Evolutionary conservation across 768 basidiomycete genomes (phyloP).

Genomic region (Strobilomyces echinocephalus): DNA sequence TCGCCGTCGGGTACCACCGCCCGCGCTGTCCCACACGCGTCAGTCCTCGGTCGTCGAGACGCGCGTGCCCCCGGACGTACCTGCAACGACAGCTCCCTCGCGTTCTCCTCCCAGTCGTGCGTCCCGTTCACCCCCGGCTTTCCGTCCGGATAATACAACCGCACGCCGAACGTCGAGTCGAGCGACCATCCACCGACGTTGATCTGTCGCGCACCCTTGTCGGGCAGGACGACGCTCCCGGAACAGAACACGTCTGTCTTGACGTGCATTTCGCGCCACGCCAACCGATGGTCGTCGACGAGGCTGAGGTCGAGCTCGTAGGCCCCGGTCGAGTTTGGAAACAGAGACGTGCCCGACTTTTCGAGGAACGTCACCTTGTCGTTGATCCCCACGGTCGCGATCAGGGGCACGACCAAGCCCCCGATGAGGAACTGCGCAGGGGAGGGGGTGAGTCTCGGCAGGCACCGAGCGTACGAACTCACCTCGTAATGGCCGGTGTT

Average conservation of each 20-base stretch:
- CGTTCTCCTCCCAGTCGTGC: conserved; percentile 78
- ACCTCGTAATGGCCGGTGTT: conserved; percentile 72
- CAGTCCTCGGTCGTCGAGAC: neutral
- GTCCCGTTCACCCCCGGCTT: conserved; percentile 63
- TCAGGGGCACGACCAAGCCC: conserved; percentile 67
- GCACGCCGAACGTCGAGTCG: conserved; percentile 66
- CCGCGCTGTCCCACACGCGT: conserved; percentile 38
- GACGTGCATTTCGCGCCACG: conserved; percentile 76
- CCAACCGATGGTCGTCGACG: conserved; percentile 35
- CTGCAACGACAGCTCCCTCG: conserved; percentile 53
- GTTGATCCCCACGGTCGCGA: conserved; percentile 74
- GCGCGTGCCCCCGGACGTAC: conserved; percentile 28
- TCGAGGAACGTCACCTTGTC: conserved; percentile 80
- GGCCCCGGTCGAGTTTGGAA: conserved; percentile 65
- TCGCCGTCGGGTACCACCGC: conserved; percentile 69
- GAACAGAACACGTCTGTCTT: conserved; percentile 80
- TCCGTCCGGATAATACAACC: conserved; percentile 71
- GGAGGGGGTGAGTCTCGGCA: neutral
- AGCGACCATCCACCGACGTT: conserved; percentile 51
- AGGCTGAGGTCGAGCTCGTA: conserved; percentile 72
- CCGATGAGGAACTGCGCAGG: conserved; percentile 38
- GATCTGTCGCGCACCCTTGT: conserved; percentile 48
- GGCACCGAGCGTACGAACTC: conserved; percentile 13
- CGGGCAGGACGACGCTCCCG: conserved; percentile 67
- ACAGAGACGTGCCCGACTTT: conserved; percentile 62